These are phyloP conservation scores for Penicillium sp. DNA, from an alignment of 2,329 filamentous ascomycete genomes.

Conservation along the genomic window DNA sequence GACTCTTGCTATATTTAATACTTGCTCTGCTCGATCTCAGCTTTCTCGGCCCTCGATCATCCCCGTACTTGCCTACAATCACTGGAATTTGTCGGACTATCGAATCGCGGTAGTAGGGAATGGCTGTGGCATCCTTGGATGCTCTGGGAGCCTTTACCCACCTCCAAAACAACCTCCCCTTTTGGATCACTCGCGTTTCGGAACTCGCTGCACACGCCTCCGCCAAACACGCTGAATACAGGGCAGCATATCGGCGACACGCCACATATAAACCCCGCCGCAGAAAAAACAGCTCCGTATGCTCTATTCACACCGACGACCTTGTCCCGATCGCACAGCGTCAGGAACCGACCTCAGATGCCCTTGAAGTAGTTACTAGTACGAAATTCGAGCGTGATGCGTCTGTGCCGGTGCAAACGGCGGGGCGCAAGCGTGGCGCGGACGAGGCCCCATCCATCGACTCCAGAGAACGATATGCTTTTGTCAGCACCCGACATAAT, in stretches of 20 bases:
- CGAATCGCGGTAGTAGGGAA: conserved; percentile 6
- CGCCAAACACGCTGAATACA: conserved; percentile 46
- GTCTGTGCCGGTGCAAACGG: conserved; percentile 12
- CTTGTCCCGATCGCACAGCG: conserved; percentile 23
- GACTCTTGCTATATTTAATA: neutral
- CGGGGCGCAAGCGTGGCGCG: conserved; percentile 38
- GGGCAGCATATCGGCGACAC: conserved; percentile 45
- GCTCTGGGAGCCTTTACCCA: conserved; percentile 48
- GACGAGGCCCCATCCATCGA: conserved; percentile 37
- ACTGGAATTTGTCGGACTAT: neutral
- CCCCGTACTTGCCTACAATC: neutral
- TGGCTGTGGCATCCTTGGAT: conserved; percentile 37
- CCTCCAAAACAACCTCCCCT: conserved; percentile 47
- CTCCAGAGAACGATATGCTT: conserved; percentile 39
- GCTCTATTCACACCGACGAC: conserved; percentile 43
- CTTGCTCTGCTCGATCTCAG: neutral
- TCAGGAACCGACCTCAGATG: conserved; percentile 16
- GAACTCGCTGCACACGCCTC: conserved; percentile 45
- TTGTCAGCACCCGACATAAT: conserved; percentile 71
- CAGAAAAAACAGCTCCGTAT: conserved; percentile 46
- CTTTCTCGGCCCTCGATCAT: neutral
- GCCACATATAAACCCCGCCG: conserved; percentile 34
- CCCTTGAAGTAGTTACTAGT: neutral
- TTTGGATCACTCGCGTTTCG: conserved; percentile 48
- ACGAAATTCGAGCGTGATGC: conserved; percentile 7